Evolutionary conservation across 163 green algal species (phyloP).

Genomic region (Coccomyxa subellipsoidea): DNA sequence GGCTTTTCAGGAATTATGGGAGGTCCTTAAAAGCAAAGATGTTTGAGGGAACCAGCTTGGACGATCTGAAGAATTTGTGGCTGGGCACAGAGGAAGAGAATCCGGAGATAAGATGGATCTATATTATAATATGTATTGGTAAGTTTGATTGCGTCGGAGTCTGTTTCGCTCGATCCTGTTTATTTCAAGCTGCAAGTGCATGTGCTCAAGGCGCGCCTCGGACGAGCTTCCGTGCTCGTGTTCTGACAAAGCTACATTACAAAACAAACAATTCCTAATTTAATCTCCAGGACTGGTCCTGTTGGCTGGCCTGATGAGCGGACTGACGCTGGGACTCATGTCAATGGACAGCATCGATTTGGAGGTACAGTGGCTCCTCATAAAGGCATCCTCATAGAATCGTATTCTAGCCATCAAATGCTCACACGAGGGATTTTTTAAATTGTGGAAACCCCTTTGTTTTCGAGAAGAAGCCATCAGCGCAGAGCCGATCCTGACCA

Average conservation of each 20-base stretch:
- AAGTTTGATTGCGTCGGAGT: neutral
- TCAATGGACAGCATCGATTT: slow-evolving; percentile 68
- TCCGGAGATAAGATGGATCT: neutral
- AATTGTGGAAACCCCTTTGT: too few relatives aligned
- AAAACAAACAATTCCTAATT: neutral
- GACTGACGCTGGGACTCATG: slow-evolving; percentile 75
- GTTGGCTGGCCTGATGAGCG: slow-evolving; percentile 23
- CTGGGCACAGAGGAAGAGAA: neutral
- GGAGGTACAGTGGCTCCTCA: slow-evolving; percentile 41
- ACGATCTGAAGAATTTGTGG: neutral
- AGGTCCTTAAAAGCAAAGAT: too few relatives aligned
- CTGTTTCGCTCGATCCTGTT: neutral
- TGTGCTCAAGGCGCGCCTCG: neutral
- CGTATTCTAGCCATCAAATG: too few relatives aligned
- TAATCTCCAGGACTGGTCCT: slow-evolving; percentile 7
- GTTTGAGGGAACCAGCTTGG: neutral
- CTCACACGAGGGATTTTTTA: too few relatives aligned
- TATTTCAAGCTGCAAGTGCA: neutral
- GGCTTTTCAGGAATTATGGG: too few relatives aligned
- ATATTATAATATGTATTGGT: neutral
- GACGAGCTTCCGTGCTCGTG: neutral
- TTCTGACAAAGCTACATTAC: neutral
- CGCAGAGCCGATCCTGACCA: too few relatives aligned
- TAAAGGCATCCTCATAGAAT: neutral
- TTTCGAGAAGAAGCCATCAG: too few relatives aligned